Conservation (phyloP, 441 rosid genomes). For the Brassica balearica region DNA sequence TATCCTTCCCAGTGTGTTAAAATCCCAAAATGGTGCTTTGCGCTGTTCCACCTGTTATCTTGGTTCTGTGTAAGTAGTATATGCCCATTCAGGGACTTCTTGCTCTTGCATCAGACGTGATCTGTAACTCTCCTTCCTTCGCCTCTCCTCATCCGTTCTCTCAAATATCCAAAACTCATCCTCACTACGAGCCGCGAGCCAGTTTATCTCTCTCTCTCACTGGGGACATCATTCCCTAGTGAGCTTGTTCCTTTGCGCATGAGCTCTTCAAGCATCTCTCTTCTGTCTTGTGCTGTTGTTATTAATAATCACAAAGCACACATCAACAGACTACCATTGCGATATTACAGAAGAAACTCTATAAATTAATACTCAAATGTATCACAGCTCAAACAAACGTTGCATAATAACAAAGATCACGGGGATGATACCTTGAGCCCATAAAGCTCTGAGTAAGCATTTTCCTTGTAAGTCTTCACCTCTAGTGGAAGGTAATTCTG, state of each 20-base stretch:
- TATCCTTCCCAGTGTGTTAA: too few species aligned
- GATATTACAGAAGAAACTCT: too few species aligned
- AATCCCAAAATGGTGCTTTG: constrained; percentile 51
- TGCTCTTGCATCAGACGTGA: constrained; percentile 95
- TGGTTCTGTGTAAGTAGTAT: constrained; percentile 52
- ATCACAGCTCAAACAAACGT: constrained; percentile 6
- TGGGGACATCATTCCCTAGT: constrained; percentile 95
- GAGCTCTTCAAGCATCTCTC: constrained; percentile 93
- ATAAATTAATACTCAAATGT: constrained; percentile 6
- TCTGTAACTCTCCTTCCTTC: constrained; percentile 82
- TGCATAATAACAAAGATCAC: constrained; percentile 10
- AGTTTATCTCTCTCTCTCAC: constrained; percentile 95
- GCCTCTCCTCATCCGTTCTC: constrained; percentile 95
- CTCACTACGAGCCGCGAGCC: constrained; percentile 92
- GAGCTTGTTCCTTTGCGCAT: constrained; percentile 98
- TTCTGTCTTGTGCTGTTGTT: constrained; percentile 89
- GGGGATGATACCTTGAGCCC: constrained; percentile 78
- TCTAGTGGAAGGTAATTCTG: constrained; percentile 91
- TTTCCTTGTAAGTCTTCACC: constrained; percentile 95
- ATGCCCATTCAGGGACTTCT: constrained; percentile 99
- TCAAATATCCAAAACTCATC: constrained; percentile 95
- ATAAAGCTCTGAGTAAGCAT: constrained; percentile 91
- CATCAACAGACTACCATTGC: constrained; percentile 10
- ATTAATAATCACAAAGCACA: constrained; percentile 15
- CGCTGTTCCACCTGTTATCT: constrained; percentile 65